These are phyloP conservation scores for Yarrowia sp. DNA, from an alignment of 805 yeast species.

Conservation along the genomic window DNA sequence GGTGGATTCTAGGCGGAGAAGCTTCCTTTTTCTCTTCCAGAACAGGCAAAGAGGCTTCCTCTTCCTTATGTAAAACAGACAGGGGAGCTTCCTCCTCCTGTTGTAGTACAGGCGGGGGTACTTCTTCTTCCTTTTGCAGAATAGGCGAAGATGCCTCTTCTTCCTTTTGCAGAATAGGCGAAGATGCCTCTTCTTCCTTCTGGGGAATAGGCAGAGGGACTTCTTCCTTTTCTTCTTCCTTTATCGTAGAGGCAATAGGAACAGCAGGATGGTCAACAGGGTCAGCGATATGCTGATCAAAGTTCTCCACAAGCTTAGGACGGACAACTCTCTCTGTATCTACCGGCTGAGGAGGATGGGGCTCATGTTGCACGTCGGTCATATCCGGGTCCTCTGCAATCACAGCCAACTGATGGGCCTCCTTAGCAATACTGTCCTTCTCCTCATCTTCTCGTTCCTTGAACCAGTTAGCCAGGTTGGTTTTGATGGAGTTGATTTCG, in stretches of 20 bases:
- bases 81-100: too few relatives aligned
- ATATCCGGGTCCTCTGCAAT: background rate
- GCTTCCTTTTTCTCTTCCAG: background rate
- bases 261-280: background rate
- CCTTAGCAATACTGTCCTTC: constrained; percentile 5
- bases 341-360: background rate
- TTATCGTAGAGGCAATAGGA: background rate
- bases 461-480: constrained; percentile 3
- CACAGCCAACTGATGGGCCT: constrained; percentile 4
- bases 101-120: too few relatives aligned
- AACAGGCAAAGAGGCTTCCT: background rate
- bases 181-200: too few relatives aligned
- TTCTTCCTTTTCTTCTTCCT: too few relatives aligned
- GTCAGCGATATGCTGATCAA: background rate
- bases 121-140: too few relatives aligned
- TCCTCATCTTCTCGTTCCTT: constrained; percentile 9
- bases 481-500: constrained; percentile 13
- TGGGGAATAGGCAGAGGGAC: too few relatives aligned
- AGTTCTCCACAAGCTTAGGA: background rate
- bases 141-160: too few relatives aligned
- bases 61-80: too few relatives aligned
- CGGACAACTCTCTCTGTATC: constrained; percentile 1
- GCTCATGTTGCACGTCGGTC: background rate
- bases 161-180: too few relatives aligned
- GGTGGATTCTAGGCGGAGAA: background rate